These are phyloP conservation scores for Coelastrella sp. DNA, from an alignment of 139 green algal species.

Conservation along the genomic window DNA sequence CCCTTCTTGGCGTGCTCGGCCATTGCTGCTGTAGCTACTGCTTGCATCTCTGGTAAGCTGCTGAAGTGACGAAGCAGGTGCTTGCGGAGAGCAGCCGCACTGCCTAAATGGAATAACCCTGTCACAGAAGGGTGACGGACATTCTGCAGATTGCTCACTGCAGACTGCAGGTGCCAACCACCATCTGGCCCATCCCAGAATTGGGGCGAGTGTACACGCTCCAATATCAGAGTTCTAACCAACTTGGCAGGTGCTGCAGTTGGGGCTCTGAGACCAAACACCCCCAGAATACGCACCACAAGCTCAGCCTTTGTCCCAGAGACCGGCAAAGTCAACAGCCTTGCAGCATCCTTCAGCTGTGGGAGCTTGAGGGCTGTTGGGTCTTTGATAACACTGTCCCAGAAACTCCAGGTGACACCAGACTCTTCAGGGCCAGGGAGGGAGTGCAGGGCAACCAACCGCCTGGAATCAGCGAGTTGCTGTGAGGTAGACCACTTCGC, in stretches of 20 bases:
- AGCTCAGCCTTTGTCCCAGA: constrained; percentile 46
- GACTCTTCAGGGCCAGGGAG: not conserved
- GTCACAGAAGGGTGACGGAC: not conserved
- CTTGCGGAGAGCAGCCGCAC: no score
- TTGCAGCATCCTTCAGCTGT: constrained; percentile 22
- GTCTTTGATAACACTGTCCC: constrained; percentile 15
- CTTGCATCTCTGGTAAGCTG: no score
- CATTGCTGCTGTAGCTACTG: no score
- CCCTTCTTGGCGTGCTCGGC: no score
- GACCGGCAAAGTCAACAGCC: not conserved
- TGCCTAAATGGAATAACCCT: no score
- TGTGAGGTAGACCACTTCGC: not conserved
- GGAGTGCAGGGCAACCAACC: not conserved
- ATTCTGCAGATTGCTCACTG: not conserved
- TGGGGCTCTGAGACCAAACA: not conserved
- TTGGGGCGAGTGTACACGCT: not conserved
- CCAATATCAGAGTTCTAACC: not conserved
- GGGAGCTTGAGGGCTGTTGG: constrained; percentile 9
- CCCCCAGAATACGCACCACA: constrained; percentile 19
- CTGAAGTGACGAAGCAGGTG: no score
- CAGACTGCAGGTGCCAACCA: not conserved
- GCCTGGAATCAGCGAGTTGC: not conserved
- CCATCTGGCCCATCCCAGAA: not conserved
- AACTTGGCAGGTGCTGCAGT: constrained; percentile 11
- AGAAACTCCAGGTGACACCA: constrained; percentile 3